Evolutionary conservation across 805 yeast genomes (phyloP), one percentile per base, ranked within the genome.

Genomic region (Tetrapisispora iriomotensis): DNA sequence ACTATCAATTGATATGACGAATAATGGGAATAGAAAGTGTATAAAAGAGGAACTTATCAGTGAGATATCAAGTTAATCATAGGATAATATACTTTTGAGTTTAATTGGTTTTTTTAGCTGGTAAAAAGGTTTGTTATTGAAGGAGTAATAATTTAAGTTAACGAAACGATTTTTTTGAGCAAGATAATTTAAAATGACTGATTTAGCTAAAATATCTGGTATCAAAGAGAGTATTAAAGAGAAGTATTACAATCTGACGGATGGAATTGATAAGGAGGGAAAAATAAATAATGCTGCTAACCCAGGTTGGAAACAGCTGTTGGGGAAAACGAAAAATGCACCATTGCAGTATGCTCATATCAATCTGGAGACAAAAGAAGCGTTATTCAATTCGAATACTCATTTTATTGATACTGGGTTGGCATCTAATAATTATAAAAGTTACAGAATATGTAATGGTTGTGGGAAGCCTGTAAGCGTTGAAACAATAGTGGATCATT

Each of bases 391-490:
- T 40, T 40, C 53, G 8, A 49, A 49, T 38, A 45, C 55, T 14
- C 46, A 43, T 10, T 41, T 54, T 21, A 19, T 54, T 3, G 49
- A 47, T 8, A 44, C 49, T 34, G 47, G 54, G 14, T 25, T 54
- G 8, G 50, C 50, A n/a, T 18, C 43, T 4, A 37, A 39, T 9
- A 34, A 43, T 4, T 37, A 45, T 3, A 36, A 50, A 18, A 45
- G 47, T 21, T 56, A 53, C 37, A 51, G 63, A 30, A 47, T 58
- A 21, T 61, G 65, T 48, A 55, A 54, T 30, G 39, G 46, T 23
- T 61, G 65, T 41, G 55, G 54, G 6, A 56, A 48, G 36, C 65
- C 65, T 3, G 42, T 61, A 6, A 48, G 50, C 26, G 36, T 52
- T 18, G 43, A 47, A 8, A 49, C 50, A 3, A 42, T 56, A 13